phyloP scores from a whole-genome alignment of 306 rosid species.

The Trifolium dubium region DNA sequence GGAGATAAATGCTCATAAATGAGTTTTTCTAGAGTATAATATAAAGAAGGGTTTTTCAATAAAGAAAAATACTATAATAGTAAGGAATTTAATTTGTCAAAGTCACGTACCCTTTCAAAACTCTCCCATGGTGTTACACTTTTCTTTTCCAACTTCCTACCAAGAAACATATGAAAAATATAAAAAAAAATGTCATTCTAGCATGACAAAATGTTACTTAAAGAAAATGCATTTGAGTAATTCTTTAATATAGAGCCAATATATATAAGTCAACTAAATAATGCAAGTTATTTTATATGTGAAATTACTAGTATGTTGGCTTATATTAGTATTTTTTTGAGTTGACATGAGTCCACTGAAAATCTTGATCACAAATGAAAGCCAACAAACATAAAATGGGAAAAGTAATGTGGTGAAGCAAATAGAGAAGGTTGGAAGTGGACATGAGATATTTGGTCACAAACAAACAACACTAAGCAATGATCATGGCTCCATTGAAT shows the following conservation, averaged over 20 bases:
- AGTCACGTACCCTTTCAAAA: no score
- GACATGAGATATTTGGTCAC: constrained; percentile 27
- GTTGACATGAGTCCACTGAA: constrained; percentile 7
- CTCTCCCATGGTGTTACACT: no score
- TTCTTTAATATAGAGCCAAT: background rate
- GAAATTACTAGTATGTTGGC: background rate
- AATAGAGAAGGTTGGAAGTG: constrained; percentile 19
- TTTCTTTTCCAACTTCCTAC: no score
- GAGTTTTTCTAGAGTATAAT: no score
- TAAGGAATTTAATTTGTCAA: no score
- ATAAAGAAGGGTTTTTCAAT: no score
- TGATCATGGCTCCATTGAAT: constrained; percentile 39
- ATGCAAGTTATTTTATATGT: background rate
- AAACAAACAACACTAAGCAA: constrained; percentile 12
- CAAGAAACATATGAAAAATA: no score
- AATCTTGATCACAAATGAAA: background rate
- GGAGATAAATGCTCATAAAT: no score
- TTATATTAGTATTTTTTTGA: background rate
- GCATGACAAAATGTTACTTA: no score
- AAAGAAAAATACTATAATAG: no score
- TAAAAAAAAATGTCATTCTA: no score
- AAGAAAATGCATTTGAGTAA: no score
- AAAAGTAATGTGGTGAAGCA: constrained; percentile 1
- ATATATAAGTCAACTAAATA: background rate
- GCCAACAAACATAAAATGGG: constrained; percentile 5